These are phyloP conservation scores for Leccinum proximum DNA, from an alignment of 1,284 basidiomycete genomes.

Conservation along the genomic window DNA sequence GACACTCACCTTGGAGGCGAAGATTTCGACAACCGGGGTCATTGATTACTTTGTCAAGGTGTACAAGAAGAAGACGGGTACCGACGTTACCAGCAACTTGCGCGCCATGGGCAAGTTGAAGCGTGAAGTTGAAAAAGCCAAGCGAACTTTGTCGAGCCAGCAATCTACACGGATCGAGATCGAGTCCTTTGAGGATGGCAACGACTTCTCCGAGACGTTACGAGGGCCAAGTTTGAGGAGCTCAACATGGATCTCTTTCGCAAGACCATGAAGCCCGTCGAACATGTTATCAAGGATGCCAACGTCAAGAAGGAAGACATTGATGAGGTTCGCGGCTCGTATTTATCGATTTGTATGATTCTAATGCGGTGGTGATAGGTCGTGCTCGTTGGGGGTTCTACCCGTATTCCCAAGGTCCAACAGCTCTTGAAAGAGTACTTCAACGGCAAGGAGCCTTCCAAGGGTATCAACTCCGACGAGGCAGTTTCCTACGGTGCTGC, in stretches of 20 bases:
- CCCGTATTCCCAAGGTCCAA: constrained; percentile 98
- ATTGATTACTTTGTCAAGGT: constrained; percentile 91
- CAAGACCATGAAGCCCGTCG: constrained; percentile 99
- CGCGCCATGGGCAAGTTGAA: constrained; percentile 96
- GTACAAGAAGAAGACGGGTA: constrained; percentile 96
- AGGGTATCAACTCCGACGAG: constrained; percentile 95
- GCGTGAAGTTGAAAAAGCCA: constrained; percentile 98
- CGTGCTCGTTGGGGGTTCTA: constrained; percentile 95
- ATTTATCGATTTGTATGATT: too few species aligned
- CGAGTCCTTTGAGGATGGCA: constrained; percentile 93
- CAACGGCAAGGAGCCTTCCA: constrained; percentile 84
- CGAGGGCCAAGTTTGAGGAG: constrained; percentile 98
- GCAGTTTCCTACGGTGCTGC: constrained; percentile 97
- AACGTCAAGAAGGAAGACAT: constrained; percentile 97
- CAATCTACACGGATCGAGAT: constrained; percentile 88
- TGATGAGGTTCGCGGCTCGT: constrained; percentile 65
- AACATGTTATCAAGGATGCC: constrained; percentile 98
- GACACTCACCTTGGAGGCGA: constrained; percentile 99
- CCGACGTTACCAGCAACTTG: constrained; percentile 85
- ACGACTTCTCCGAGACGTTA: constrained; percentile 97
- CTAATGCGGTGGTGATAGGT: constrained; percentile 39
- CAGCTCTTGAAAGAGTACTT: constrained; percentile 96
- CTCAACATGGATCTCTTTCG: constrained; percentile 99
- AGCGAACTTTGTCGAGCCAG: constrained; percentile 93
- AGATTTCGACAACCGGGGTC: constrained; percentile 96